Evolutionary conservation across 192 early-diverging fungal genomes (phyloP).

Genomic region (Mortierella claussenii): DNA sequence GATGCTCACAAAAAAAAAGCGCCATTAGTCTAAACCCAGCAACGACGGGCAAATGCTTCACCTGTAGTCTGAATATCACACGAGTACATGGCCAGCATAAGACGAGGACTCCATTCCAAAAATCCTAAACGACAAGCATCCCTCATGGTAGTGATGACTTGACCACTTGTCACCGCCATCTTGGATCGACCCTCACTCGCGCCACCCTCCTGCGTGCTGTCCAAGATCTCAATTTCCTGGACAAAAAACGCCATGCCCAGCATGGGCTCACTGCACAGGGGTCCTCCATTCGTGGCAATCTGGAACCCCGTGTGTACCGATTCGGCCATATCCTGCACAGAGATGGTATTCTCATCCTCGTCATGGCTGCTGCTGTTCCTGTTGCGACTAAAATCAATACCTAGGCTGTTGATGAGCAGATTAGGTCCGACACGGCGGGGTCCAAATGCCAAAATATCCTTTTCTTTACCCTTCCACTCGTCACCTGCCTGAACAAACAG

Average conservation of each 20-base stretch:
- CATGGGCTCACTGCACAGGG: slow-evolving; percentile 94
- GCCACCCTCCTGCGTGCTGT: slow-evolving; percentile 24
- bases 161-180: slow-evolving; percentile 70
- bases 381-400: slow-evolving; percentile 35
- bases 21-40: not conserved
- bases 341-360: slow-evolving; percentile 29
- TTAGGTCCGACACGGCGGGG: slow-evolving; percentile 86
- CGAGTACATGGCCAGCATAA: slow-evolving; percentile 96
- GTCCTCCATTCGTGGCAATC: slow-evolving; percentile 87
- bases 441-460: slow-evolving; percentile 83
- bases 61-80: slow-evolving; percentile 96
- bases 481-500: slow-evolving; percentile 50
- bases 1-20: not conserved
- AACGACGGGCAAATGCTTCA: slow-evolving; percentile 38
- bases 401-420: slow-evolving; percentile 72
- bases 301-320: slow-evolving; percentile 93
- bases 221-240: slow-evolving; percentile 65
- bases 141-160: slow-evolving; percentile 87
- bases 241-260: slow-evolving; percentile 85
- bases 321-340: slow-evolving; percentile 77
- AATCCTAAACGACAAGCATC: slow-evolving; percentile 88
- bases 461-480: slow-evolving; percentile 42
- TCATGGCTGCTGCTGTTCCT: slow-evolving; percentile 10
- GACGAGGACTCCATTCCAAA: slow-evolving; percentile 92
- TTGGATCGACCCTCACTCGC: slow-evolving; percentile 54